Conservation (phyloP, 257 asterid genomes). For the Scutellaria minor region DNA sequence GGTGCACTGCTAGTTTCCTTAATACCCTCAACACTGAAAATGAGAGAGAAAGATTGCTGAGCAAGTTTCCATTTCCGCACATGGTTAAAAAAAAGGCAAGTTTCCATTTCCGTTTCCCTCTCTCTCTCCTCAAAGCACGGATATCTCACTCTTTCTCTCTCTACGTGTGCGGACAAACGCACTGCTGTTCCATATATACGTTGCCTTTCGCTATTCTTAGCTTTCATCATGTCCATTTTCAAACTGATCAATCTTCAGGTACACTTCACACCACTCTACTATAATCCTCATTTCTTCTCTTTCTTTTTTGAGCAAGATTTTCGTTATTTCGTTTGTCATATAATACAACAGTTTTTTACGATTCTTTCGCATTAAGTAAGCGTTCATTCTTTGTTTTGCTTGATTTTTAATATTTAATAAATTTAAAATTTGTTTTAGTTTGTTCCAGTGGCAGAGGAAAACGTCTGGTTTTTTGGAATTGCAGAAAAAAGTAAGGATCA, state of each 20-base stretch:
- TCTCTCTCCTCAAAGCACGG: slow-evolving; percentile 46
- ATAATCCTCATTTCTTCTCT: background rate
- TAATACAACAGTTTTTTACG: background rate
- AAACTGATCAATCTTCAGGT: slow-evolving; percentile 43
- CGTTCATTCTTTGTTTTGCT: background rate
- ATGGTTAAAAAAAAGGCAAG: slow-evolving; percentile 1
- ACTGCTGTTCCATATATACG: slow-evolving; percentile 25
- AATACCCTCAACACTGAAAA: no score
- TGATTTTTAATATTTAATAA: background rate
- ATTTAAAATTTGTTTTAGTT: slow-evolving; percentile 36
- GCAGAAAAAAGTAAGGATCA: slow-evolving; percentile 32
- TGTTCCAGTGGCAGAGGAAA: slow-evolving; percentile 50
- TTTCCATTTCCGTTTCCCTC: no score
- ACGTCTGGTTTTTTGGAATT: slow-evolving; percentile 33
- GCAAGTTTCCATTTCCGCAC: slow-evolving; percentile 30
- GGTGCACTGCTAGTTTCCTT: no score
- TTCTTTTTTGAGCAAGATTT: background rate
- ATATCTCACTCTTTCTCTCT: slow-evolving; percentile 43
- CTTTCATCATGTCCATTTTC: slow-evolving; percentile 48
- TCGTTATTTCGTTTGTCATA: slow-evolving; percentile 21
- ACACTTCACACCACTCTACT: background rate
- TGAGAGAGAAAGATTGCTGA: no score
- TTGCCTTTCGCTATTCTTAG: slow-evolving; percentile 37
- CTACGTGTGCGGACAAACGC: slow-evolving; percentile 45
- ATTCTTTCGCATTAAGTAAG: no score